Percentiles rank a stretch among this genome's conserved stretches.
These are phyloP conservation scores for Aureobasidium sp. DNA, from an alignment of 2,329 filamentous ascomycete species.

Conservation along the genomic window DNA sequence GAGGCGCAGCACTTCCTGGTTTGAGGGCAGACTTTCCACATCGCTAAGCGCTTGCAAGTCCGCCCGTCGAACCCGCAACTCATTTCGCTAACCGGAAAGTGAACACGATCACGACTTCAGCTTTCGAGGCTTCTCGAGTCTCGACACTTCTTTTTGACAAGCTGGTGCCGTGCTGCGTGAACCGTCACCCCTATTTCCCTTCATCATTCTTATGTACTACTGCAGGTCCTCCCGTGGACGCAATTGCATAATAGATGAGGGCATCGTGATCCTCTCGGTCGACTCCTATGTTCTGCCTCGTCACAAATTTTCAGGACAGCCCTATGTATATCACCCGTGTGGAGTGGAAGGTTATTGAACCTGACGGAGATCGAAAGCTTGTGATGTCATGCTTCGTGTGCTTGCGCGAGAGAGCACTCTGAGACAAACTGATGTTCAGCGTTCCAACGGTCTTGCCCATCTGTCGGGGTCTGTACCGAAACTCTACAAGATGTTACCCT, in stretches of 20 bases:
- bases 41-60: constrained; percentile 1
- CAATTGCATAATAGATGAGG: background rate
- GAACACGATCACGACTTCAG: background rate
- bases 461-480: constrained; percentile 2
- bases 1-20: constrained; percentile 1
- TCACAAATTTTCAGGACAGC: constrained; percentile 2
- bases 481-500: background rate
- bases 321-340: constrained; percentile 6
- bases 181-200: background rate
- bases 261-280: background rate
- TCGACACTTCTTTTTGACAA: background rate
- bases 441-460: background rate
- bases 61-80: background rate
- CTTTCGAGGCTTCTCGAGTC: background rate
- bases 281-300: background rate
- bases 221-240: constrained; percentile 6
- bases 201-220: background rate
- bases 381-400: background rate
- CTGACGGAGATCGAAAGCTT: background rate
- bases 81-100: background rate
- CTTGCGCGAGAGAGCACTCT: background rate
- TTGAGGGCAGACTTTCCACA: background rate
- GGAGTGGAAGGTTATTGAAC: constrained; percentile 1
- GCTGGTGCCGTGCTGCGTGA: background rate
- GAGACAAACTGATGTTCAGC: constrained; percentile 10